Conservation (phyloP, 371 early-diverging fungal genomes). For the Umbelopsis sp. region DNA sequence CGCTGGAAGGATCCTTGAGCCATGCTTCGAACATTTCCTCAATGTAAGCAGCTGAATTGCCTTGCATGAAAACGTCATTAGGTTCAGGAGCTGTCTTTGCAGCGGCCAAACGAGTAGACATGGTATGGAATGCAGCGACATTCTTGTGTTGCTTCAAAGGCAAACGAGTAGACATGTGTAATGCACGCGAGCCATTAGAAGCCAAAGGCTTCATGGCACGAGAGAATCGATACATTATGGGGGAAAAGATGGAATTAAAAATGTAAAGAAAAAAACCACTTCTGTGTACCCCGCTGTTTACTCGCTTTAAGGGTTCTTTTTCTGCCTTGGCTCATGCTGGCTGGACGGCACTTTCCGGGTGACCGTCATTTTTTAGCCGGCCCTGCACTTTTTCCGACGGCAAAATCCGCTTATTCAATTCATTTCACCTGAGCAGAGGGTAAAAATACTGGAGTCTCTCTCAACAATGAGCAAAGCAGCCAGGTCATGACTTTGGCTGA, state of each 20-base stretch:
- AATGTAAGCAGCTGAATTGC: conserved; percentile 84
- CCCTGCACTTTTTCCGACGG: conserved; percentile 17
- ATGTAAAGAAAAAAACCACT: conserved; percentile 16
- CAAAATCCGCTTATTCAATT: conserved; percentile 7
- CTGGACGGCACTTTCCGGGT: conserved; percentile 13
- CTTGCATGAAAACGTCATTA: conserved; percentile 58
- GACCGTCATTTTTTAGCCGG: conserved; percentile 15
- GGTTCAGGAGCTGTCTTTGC: conserved; percentile 26
- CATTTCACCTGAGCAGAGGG: not conserved
- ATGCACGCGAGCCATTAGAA: conserved; percentile 16
- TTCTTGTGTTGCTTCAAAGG: conserved; percentile 19
- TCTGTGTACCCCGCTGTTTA: conserved; percentile 6
- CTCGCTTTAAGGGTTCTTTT: conserved; percentile 9
- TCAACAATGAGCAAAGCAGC: no score
- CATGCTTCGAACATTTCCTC: conserved; percentile 97
- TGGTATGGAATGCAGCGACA: conserved; percentile 36
- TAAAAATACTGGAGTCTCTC: no score
- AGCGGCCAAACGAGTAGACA: conserved; percentile 30
- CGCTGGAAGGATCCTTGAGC: conserved; percentile 87
- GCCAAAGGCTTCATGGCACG: conserved; percentile 26
- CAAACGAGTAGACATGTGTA: conserved; percentile 18
- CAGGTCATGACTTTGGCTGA: no score
- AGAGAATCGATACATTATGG: conserved; percentile 39
- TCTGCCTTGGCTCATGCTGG: conserved; percentile 1
- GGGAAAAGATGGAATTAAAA: not conserved